Conservation (phyloP, 2,329 filamentous ascomycete genomes). For the Teratosphaeria destructans region DNA sequence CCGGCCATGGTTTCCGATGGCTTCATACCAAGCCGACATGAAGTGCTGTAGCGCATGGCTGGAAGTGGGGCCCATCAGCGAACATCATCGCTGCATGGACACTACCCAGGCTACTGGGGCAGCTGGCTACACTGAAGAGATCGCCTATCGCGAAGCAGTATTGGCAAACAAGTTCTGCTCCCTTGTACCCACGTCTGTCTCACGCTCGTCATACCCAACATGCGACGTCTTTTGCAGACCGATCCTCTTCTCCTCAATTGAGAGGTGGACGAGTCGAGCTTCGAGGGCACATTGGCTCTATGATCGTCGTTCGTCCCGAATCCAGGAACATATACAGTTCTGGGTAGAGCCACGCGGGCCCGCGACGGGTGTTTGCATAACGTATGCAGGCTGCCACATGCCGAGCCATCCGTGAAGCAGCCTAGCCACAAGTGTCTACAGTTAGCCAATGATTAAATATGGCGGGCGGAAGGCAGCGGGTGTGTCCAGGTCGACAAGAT, state of each 20-base stretch:
- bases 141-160: not conserved
- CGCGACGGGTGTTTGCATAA: constrained; percentile 3
- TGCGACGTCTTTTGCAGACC: not conserved
- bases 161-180: not conserved
- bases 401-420: constrained; percentile 4
- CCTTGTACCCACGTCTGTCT: not conserved
- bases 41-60: not conserved
- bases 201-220: not conserved
- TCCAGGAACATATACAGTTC: not conserved
- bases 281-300: not conserved
- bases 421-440: not conserved
- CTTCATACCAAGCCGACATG: not conserved
- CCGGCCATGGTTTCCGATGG: not conserved
- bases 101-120: not conserved
- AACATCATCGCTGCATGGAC: not conserved
- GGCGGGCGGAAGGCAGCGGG: not conserved
- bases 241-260: not conserved
- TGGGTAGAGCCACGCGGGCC: constrained; percentile 7
- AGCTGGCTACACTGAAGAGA: not conserved
- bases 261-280: not conserved
- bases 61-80: not conserved
- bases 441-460: constrained; percentile 1
- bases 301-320: not conserved
- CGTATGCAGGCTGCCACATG: constrained; percentile 3
- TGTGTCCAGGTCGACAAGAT: constrained; percentile 1